Base-by-base conservation (phyloP, 345 rosid species). In the Gossypium turneri region DNA sequence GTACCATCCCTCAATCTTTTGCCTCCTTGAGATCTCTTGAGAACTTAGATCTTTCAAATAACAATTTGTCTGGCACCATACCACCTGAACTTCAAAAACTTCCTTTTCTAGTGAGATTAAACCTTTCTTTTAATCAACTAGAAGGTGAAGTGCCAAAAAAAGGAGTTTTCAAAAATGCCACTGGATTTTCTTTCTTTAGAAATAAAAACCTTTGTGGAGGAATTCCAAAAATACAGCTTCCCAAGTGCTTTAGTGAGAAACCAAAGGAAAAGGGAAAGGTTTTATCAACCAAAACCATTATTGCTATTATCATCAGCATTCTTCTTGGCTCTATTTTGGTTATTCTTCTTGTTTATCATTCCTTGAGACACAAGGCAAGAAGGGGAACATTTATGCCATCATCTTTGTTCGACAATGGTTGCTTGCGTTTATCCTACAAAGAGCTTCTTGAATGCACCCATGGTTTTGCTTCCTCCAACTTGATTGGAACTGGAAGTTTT, bases 141-240 rank as follows among this genome's bases (percentile, higher is more conserved):
- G 85, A 86, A n/a, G 88, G 90, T 11, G 81, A 74, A 69, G 55
- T 85, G 16, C 89, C 86, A 12, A 3, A 2, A 15, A n/a, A 61
- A 66, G 87, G 92, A 7, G 60, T 79, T 5, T 86, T 86, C 70
- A 48, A 17, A 57, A 82, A 85, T 70, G 63, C 44, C 2, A 86
- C 83, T 58, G 75, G 58, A 4, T 13, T 78, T 34, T 81, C 81
- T 0, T 7, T 88, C 41, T 2, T 17, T 0, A 86, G 86, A 13
- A 86, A 85, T n/a, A 16, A 0, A 10, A 65, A 80, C 9, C 83
- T 84, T 16, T 86, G 86, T 55, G 86, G 87, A 5, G 90, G 86
- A 5, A 19, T 74, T 22, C 41, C 60, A 41, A 70, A 66, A 43
- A 13, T 73, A 29, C 2, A 67, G 22, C 76, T 79, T 63, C 72